Percentiles rank a stretch among this genome's conserved stretches.
phyloP scores from a whole-genome alignment of 768 basidiomycete genomes.

The Mycena venus region DNA sequence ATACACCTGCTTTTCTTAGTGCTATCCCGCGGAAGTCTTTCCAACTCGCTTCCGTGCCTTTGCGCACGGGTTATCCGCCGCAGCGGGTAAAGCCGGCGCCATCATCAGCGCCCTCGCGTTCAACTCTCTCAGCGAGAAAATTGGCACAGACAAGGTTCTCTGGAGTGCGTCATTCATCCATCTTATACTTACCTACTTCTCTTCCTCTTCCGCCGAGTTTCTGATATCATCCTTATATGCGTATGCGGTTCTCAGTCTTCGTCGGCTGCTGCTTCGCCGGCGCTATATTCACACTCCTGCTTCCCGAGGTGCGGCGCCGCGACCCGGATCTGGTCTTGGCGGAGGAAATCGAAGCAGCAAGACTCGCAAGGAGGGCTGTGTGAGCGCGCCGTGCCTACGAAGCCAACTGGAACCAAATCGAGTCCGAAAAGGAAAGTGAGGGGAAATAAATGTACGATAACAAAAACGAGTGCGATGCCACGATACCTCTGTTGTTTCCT shows the following conservation, averaged over 20 bases:
- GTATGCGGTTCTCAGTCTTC: slow-evolving; percentile 57
- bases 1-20: slow-evolving; percentile 46
- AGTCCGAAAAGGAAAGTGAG: not conserved
- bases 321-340: slow-evolving; percentile 62
- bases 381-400: not conserved
- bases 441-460: no score
- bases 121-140: slow-evolving; percentile 60
- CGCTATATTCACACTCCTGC: slow-evolving; percentile 58
- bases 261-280: slow-evolving; percentile 64
- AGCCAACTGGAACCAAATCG: not conserved
- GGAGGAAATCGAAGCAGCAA: slow-evolving; percentile 27
- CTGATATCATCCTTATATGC: no score
- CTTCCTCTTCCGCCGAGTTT: no score
- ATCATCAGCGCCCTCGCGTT: slow-evolving; percentile 74
- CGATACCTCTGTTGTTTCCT: no score
- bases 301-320: slow-evolving; percentile 65
- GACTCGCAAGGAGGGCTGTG: not conserved
- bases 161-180: slow-evolving; percentile 67
- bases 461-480: no score
- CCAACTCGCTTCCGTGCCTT: slow-evolving; percentile 81
- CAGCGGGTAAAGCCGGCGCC: slow-evolving; percentile 72
- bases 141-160: slow-evolving; percentile 67
- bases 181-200: no score
- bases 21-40: slow-evolving; percentile 85
- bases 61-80: slow-evolving; percentile 84